phyloP scores from a whole-genome alignment of 805 yeast genomes.

The Starmerella bombi region DNA sequence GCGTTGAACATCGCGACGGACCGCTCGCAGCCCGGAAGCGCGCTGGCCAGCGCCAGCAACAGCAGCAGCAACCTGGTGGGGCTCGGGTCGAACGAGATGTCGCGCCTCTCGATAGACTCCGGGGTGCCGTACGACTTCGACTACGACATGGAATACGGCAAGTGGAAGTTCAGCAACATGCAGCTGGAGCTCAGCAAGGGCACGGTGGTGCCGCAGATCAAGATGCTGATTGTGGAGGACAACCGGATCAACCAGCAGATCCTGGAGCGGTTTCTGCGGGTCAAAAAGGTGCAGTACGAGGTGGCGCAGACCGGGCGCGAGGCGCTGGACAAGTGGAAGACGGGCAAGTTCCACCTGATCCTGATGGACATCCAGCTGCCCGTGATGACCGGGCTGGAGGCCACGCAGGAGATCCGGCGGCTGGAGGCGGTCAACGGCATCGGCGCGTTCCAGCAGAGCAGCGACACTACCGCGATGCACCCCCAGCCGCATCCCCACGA shows the following conservation, averaged over 20 bases:
- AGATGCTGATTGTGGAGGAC: slow-evolving; percentile 90
- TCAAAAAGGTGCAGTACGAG: slow-evolving; percentile 69
- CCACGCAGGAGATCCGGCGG: slow-evolving; percentile 79
- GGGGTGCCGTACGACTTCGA: too few relatives aligned
- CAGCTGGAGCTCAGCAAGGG: slow-evolving; percentile 9
- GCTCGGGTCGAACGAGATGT: too few relatives aligned
- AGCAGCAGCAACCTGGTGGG: background rate
- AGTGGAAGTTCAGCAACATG: slow-evolving; percentile 4
- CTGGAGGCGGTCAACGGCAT: slow-evolving; percentile 68
- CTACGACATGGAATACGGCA: background rate
- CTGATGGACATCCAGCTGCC: slow-evolving; percentile 97
- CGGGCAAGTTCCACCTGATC: slow-evolving; percentile 87
- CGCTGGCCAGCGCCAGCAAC: background rate
- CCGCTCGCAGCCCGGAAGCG: background rate
- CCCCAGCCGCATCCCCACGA: slow-evolving; percentile 10
- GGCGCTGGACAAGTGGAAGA: slow-evolving; percentile 87
- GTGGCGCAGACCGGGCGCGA: slow-evolving; percentile 90
- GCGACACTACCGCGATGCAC: slow-evolving; percentile 20
- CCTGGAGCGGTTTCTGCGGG: slow-evolving; percentile 73
- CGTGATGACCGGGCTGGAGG: slow-evolving; percentile 89
- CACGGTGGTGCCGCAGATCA: slow-evolving; percentile 67
- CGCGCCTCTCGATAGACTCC: too few relatives aligned
- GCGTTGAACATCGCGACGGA: too few relatives aligned
- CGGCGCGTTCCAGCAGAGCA: slow-evolving; percentile 41
- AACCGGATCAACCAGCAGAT: slow-evolving; percentile 87